Base-by-base conservation (phyloP, 2,329 filamentous ascomycete species). In the Cladorrhinum sp. region DNA sequence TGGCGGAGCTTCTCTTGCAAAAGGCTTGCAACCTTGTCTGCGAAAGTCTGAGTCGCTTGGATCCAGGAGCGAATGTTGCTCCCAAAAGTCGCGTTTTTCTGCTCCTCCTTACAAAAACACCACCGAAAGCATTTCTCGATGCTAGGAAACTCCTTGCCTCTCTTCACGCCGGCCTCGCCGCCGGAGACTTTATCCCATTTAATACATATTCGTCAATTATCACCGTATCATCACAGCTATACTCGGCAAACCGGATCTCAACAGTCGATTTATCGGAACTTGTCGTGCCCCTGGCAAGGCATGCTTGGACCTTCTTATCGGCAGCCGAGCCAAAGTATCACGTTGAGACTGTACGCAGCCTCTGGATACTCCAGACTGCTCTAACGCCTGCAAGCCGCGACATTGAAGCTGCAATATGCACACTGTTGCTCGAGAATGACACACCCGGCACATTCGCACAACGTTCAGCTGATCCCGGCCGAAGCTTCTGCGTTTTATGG, bases 271-370 rank as follows among this genome's bases (percentile, higher is more conserved):
- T 88, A 55, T 88, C 80, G 59, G 81, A 77, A 59, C 76, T 96
- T 8, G 83, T 94, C 4, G 80, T 85, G 20, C 81, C 84, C 26
- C 77, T 98, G 21, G 86, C 95, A 16, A 79, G 80, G 1, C 83
- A 88, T 59, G 82, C 94, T 0, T 99, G 95, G 95, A 74, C 78
- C 4, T 92, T 91, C 69, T 76, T 99, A 42, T 90, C 92, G 0
- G 88, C 91, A n/a, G 82, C 87, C 12, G 87, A 88, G 64, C 92
- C 93, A 0, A 96, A 96, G 71, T 96, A 94, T 67, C 95, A 98
- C 70, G 93, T 99, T 30, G 96, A 99, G 76, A 88, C 92, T 18
- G 91, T 96, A 8, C 86, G 90, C 60, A 89, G 87, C 67, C 78
- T 99, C 42, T 96, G 95, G 91, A 86, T 92, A 66, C 77, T 99